A percentile compares a stretch with the other conserved stretches of the same genome.
Conservation (phyloP, 306 rosid genomes). For the Trifolium fragiferum region DNA sequence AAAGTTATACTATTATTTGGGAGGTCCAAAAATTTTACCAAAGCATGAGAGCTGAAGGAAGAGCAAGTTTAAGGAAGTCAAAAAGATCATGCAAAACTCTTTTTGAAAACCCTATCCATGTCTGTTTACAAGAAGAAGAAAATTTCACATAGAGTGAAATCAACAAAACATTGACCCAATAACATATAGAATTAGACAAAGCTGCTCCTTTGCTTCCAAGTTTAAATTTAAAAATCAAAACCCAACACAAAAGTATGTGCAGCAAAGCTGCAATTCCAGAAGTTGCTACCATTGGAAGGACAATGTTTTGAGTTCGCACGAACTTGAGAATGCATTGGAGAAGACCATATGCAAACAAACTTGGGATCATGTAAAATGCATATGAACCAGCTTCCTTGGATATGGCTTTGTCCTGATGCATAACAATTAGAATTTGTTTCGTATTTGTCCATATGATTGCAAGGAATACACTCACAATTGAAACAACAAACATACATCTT, state of each 20-base stretch:
- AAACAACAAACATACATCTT: slow-evolving; percentile 60
- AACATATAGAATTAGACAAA: slow-evolving; percentile 57
- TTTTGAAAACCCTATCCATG: slow-evolving; percentile 69
- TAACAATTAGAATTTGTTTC: slow-evolving; percentile 32
- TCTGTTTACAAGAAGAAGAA: slow-evolving; percentile 59
- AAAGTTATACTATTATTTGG: background rate
- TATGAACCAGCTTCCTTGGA: slow-evolving; percentile 65
- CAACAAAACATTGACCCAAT: slow-evolving; percentile 61
- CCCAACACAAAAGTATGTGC: slow-evolving; percentile 63
- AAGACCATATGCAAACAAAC: slow-evolving; percentile 63
- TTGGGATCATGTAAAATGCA: slow-evolving; percentile 61
- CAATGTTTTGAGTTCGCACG: slow-evolving; percentile 68
- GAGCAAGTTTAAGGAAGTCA: slow-evolving; percentile 61
- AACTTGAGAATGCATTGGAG: slow-evolving; percentile 68
- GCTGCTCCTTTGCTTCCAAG: slow-evolving; percentile 72
- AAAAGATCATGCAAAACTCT: slow-evolving; percentile 46
- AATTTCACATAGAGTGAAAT: slow-evolving; percentile 54
- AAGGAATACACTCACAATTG: slow-evolving; percentile 46
- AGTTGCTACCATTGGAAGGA: slow-evolving; percentile 64
- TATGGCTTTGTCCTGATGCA: slow-evolving; percentile 44
- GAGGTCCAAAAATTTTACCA: slow-evolving; percentile 50
- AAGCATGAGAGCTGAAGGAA: slow-evolving; percentile 73
- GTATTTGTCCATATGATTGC: slow-evolving; percentile 62
- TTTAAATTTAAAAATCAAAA: slow-evolving; percentile 54
- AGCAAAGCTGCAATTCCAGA: slow-evolving; percentile 53